Evolutionary conservation across 306 rosid genomes (phyloP).

Genomic region (Canavalia ensiformis): DNA sequence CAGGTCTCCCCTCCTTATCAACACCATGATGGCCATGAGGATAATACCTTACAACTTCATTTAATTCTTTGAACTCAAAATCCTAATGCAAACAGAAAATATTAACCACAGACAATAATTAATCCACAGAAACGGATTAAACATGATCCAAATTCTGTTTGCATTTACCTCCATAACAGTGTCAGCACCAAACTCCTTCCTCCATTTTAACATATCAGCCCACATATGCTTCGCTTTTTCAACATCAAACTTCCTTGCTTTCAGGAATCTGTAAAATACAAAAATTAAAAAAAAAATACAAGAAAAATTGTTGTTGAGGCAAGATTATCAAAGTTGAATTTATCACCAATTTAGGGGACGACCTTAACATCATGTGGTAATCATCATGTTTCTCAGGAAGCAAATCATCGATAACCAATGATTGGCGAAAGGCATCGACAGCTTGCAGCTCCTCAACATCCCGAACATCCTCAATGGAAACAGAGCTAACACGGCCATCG

Average conservation of each 20-base stretch:
- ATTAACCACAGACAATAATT: not conserved
- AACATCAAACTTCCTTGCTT: constrained; percentile 92
- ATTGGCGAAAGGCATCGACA: constrained; percentile 83
- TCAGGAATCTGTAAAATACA: constrained; percentile 71
- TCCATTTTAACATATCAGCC: constrained; percentile 97
- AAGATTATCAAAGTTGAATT: not conserved
- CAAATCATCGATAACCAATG: constrained; percentile 78
- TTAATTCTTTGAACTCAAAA: constrained; percentile 81
- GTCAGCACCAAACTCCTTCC: constrained; percentile 86
- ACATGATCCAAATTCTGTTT: constrained; percentile 10
- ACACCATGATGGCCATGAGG: constrained; percentile 98
- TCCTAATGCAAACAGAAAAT: constrained; percentile 63
- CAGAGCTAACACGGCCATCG: constrained; percentile 93
- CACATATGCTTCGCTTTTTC: constrained; percentile 98
- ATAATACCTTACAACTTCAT: constrained; percentile 79
- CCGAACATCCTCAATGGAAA: constrained; percentile 94
- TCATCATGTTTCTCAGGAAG: constrained; percentile 87
- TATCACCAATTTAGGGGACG: constrained; percentile 35
- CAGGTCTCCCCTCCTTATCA: constrained; percentile 97
- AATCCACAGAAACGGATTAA: not conserved
- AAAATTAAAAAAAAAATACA: constrained; percentile 8
- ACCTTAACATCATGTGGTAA: constrained; percentile 96
- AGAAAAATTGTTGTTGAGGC: not conserved
- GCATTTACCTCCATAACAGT: constrained; percentile 75
- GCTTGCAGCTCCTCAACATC: constrained; percentile 87